Evolutionary conservation across 1,139 yeast genomes (phyloP).

Genomic region (Pichia sp.): DNA sequence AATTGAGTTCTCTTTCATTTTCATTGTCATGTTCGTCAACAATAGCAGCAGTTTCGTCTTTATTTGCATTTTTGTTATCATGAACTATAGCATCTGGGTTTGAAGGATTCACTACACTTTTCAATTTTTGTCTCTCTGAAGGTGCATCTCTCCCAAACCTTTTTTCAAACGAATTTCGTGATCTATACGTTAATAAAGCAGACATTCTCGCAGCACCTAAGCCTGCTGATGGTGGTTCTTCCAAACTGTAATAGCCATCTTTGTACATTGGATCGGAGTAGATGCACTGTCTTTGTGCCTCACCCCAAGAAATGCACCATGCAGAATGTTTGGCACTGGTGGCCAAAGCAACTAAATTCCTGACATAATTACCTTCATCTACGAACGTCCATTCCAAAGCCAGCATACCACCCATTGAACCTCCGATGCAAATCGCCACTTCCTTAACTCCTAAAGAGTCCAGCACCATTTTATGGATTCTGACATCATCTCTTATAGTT

Average conservation of each 20-base stretch:
- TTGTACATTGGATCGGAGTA: conserved; percentile 89
- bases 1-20: conserved; percentile 38
- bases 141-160: conserved; percentile 72
- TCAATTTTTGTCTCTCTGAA: conserved; percentile 27
- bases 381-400: conserved; percentile 76
- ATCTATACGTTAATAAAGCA: conserved; percentile 85
- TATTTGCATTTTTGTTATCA: conserved; percentile 1
- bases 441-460: conserved; percentile 62
- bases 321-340: conserved; percentile 94
- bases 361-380: conserved; percentile 57
- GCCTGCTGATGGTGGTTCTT: conserved; percentile 80
- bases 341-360: conserved; percentile 73
- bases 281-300: conserved; percentile 92
- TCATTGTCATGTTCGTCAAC: conserved; percentile 12
- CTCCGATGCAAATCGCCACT: conserved; percentile 85
- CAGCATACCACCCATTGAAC: conserved; percentile 99
- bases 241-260: conserved; percentile 75
- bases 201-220: conserved; percentile 97
- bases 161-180: conserved; percentile 83
- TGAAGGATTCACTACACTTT: conserved; percentile 11
- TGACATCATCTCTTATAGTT: conserved; percentile 85
- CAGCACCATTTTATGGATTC: conserved; percentile 67
- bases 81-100: conserved; percentile 1
- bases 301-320: conserved; percentile 99
- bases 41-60: conserved; percentile 15